Conservation (phyloP, 495 filamentous ascomycete species). For the Sphaerosporella brunnea region DNA sequence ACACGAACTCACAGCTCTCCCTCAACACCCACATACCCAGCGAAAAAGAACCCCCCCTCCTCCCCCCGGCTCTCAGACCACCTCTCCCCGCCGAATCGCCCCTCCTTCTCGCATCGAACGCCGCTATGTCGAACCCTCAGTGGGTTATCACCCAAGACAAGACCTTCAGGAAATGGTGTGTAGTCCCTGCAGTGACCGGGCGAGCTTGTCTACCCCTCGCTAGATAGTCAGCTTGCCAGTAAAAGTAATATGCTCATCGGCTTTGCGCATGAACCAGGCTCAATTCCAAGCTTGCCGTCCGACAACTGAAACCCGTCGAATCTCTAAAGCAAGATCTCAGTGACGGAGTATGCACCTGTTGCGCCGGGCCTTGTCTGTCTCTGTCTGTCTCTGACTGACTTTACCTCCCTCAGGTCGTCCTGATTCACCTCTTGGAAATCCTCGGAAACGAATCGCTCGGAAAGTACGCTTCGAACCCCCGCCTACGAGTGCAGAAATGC, state of each 20-base stretch:
- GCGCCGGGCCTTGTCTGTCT: neutral
- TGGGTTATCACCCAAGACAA: conserved; percentile 97
- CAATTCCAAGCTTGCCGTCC: conserved; percentile 74
- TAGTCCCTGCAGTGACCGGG: conserved; percentile 2
- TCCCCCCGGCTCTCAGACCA: too few relatives aligned
- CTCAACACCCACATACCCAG: too few relatives aligned
- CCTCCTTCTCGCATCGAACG: too few relatives aligned
- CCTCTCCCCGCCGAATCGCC: too few relatives aligned
- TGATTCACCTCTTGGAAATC: conserved; percentile 93
- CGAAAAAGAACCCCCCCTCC: too few relatives aligned
- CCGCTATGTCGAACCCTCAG: conserved; percentile 42
- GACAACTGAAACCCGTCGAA: conserved; percentile 52
- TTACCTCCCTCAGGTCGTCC: conserved; percentile 45
- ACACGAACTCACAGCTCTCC: too few relatives aligned
- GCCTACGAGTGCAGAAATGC: conserved; percentile 89
- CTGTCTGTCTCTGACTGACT: neutral
- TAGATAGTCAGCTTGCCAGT: neutral
- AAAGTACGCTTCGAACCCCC: conserved; percentile 86
- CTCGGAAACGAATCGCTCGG: conserved; percentile 84
- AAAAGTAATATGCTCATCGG: too few relatives aligned
- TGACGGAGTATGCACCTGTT: conserved; percentile 53
- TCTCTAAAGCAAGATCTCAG: conserved; percentile 77
- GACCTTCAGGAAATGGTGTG: conserved; percentile 97
- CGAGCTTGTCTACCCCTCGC: neutral
- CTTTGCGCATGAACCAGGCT: too few relatives aligned